Percentiles rank a stretch among this genome's conserved stretches.
Evolutionary conservation across 441 rosid species (phyloP).

Genomic region (Eugenia klotzschiana): DNA sequence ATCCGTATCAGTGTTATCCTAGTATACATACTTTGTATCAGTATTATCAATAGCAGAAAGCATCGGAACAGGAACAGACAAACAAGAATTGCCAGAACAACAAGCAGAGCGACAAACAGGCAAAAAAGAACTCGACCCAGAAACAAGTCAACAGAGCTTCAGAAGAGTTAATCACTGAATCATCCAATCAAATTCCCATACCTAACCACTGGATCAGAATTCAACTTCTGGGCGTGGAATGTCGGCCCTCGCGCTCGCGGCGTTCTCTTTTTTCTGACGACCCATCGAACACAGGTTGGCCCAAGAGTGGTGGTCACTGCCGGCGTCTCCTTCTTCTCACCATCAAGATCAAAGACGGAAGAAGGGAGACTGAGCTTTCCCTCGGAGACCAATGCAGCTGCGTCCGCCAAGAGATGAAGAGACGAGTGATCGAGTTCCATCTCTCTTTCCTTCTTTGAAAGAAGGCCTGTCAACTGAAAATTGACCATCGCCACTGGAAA

Average conservation of each 20-base stretch:
- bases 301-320: fast-evolving
- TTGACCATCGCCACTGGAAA: too few relatives aligned
- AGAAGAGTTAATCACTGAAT: not conserved
- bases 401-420: not conserved
- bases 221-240: too few relatives aligned
- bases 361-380: not conserved
- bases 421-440: not conserved
- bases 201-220: not conserved
- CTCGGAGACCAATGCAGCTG: not conserved
- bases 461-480: too few relatives aligned
- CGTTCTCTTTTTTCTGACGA: too few relatives aligned
- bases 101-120: not conserved
- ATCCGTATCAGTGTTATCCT: not conserved
- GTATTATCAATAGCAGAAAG: not conserved
- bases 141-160: not conserved
- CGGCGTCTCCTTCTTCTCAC: not conserved
- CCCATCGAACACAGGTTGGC: not conserved
- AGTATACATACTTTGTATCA: not conserved
- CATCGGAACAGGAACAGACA: not conserved
- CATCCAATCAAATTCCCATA: not conserved
- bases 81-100: not conserved
- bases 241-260: too few relatives aligned
- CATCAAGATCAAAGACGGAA: not conserved
- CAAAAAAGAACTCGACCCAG: not conserved
- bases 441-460: not conserved